A percentile compares a stretch with the other conserved stretches of the same genome.
phyloP scores from a whole-genome alignment of 2,329 filamentous ascomycete genomes.

The Colletotrichum liaoningense region DNA sequence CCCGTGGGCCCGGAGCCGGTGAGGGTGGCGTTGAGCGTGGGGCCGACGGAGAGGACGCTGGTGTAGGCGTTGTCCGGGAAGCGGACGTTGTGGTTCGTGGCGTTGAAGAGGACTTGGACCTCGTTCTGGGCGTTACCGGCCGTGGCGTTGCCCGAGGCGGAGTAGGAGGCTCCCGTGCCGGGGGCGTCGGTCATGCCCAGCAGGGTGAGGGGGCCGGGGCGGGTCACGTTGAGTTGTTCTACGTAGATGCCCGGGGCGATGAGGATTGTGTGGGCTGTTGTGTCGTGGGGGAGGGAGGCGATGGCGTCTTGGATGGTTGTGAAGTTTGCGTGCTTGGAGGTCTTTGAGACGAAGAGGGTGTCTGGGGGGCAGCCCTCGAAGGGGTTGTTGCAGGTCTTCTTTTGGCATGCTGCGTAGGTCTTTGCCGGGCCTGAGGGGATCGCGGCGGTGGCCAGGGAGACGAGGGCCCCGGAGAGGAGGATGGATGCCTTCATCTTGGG shows the following conservation, averaged over 20 bases:
- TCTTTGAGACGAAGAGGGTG: conserved; percentile 54
- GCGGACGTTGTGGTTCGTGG: conserved; percentile 60
- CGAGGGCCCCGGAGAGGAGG: conserved; percentile 13
- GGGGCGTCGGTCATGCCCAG: conserved; percentile 66
- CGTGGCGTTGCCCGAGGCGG: conserved; percentile 54
- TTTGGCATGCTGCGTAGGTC: conserved; percentile 46
- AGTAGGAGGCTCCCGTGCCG: conserved; percentile 44
- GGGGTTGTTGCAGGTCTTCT: conserved; percentile 45
- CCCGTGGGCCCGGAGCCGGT: conserved; percentile 73
- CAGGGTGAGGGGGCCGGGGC: conserved; percentile 68
- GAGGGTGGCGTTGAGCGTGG: conserved; percentile 70
- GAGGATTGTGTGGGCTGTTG: conserved; percentile 64
- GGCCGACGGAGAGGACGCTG: conserved; percentile 70
- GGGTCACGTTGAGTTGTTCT: conserved; percentile 75
- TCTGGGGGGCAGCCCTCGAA: conserved; percentile 50
- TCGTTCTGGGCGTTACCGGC: conserved; percentile 46
- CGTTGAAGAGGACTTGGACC: conserved; percentile 69
- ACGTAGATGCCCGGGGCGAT: conserved; percentile 70
- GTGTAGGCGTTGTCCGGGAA: conserved; percentile 72
- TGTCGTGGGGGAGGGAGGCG: conserved; percentile 52
- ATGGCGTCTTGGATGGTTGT: conserved; percentile 54
- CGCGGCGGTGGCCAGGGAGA: background rate
- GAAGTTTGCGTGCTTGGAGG: conserved; percentile 49
- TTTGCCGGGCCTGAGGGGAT: conserved; percentile 39
- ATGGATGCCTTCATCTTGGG: conserved; percentile 29